Base-by-base conservation (phyloP, 345 rosid genomes). In the Eucalyptus polybractea region DNA sequence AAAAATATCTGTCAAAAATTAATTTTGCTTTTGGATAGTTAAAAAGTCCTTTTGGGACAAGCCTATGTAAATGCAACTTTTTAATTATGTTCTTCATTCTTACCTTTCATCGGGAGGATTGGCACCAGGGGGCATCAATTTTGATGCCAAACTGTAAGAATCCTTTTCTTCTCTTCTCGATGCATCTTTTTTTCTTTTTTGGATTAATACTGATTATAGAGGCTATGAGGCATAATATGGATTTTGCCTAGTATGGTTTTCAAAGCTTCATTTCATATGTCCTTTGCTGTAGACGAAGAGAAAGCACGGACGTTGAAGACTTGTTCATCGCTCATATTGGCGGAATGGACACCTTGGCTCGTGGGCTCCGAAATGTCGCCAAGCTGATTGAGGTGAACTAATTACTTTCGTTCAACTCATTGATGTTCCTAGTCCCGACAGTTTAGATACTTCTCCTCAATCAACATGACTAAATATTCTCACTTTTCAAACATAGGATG, bases 61-160 rank as follows among this genome's bases (percentile, higher is more conserved):
- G 33, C 19, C 29, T 42, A 27, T 58, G 88, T 33, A 87, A 27
- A 42, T 51, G 40, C 13, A 19, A 31, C 29, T 47, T 76, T 15
- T 25, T 72, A 72, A 44, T 13, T 56, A 10, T 24, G 31, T 80
- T 50, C 31, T 47, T 60, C 33, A 5, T 86, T 10, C 37, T 89
- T 10, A 33, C 37, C 44, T 88, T 51, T 88, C 40, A 76, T 91
- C 95, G 99, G 99, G 96, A 91, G 99, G 99, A 56, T 86, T 98
- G 90, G 96, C 98, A 33, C 99, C 99, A 6, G 99, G 99, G 89
- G 99, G 99, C 50, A 96, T 97, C 95, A 95, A 98, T 93, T 95
- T 98, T 50, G 99, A 97, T 89, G 99, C 99, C 49, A 98, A 98
- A 95, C 89, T 96, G 98, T 98, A 67, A 92, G 96, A 86, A 49